phyloP scores from a whole-genome alignment of 345 rosid species.

The Toxicodendron radicans region DNA sequence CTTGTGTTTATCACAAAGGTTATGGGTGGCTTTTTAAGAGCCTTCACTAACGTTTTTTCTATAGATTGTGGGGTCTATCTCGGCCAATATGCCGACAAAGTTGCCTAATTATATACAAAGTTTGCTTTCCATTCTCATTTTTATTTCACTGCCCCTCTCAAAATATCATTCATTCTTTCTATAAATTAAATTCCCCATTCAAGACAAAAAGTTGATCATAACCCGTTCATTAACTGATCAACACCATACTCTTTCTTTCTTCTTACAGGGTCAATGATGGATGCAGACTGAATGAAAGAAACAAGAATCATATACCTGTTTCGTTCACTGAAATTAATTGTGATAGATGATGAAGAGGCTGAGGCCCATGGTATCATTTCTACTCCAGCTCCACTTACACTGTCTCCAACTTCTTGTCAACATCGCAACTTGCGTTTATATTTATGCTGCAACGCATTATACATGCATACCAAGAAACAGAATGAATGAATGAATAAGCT shows the following conservation, averaged over 20 bases:
- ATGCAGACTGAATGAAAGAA: background rate
- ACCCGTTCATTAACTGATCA: slow-evolving; percentile 6
- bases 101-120: slow-evolving; percentile 22
- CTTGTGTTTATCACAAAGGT: slow-evolving; percentile 34
- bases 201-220: slow-evolving; percentile 25
- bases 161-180: background rate
- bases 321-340: too few species aligned
- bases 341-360: too few species aligned
- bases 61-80: slow-evolving; percentile 39
- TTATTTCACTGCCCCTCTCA: background rate
- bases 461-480: background rate
- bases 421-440: background rate
- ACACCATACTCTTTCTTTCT: background rate
- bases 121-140: slow-evolving; percentile 1
- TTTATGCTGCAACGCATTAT: too few species aligned
- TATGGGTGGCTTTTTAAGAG: slow-evolving; percentile 31
- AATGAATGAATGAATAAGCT: background rate
- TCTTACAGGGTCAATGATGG: background rate
- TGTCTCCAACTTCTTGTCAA: background rate
- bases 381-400: background rate
- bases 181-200: background rate
- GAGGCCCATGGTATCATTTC: background rate
- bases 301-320: background rate
- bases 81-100: slow-evolving; percentile 44
- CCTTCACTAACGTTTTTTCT: slow-evolving; percentile 12